Base-by-base conservation (phyloP, 78 protist species). In the Blattamonas nauphoetae region DNA sequence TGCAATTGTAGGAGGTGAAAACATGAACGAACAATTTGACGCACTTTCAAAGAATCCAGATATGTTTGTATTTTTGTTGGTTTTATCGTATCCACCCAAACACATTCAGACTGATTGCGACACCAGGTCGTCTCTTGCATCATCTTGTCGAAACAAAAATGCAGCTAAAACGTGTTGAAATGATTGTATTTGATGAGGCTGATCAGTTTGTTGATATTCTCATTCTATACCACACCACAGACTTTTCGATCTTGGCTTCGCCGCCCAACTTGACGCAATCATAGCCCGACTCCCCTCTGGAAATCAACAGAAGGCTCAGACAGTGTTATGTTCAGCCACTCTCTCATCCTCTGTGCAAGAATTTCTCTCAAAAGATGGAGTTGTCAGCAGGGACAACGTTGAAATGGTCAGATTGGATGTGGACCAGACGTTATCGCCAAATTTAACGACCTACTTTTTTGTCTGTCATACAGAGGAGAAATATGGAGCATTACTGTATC, bases 91-190 rank as follows among this genome's bases (percentile, higher is more conserved):
- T 55, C 36, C 36, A 32, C 11, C 11, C 43, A 83, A 3, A 44
- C 43, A 32, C 43, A 44, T 6, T 11, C 46, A 83, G 55, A 43
- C 79, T 97, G 33, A 92, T 98, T 36, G 98, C 98, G 29, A 96
- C 99, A 4, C 99, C 99, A 0, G 99, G 99, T 36, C 96, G 99
- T 1, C 89, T 97, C 4, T 44, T 93, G 87, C 99, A 96, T 90
- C 88, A 89, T 78, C 46, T 93, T n/a, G 55, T 90, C 33, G 96
- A 96, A 45, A 95, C 94, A 71, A 89, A 88, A 4, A 79, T 97
- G 79, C 0, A 86, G 2, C 89, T 97, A 42, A 0, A 1, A 41
- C 3, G 89, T 0, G 90, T 93, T 29, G 91, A 95, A 84, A 92
- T 89, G 42, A 81, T 94, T 0, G 97, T 98, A 33, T 96, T 96